Evolutionary conservation across 768 basidiomycete species (phyloP).

Genomic region (Amanita thiersii): DNA sequence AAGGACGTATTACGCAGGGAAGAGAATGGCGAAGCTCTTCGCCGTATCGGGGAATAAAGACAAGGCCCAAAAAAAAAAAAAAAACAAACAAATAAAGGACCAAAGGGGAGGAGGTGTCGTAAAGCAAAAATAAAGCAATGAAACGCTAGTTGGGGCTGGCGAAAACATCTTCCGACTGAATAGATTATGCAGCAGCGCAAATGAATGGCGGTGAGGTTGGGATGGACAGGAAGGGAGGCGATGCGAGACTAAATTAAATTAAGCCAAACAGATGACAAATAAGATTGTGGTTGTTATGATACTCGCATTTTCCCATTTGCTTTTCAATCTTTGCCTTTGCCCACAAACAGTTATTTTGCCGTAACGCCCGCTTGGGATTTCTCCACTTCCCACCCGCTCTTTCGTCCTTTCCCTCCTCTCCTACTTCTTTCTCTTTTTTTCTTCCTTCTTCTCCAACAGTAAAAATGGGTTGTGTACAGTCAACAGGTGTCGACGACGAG

Average conservation of each 20-base stretch:
- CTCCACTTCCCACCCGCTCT: conserved; percentile 8
- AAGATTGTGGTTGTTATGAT: conserved; percentile 9
- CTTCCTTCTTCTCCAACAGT: conserved; percentile 1
- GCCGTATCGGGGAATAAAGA: no score
- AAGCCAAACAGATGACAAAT: conserved; percentile 6
- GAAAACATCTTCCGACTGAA: neutral
- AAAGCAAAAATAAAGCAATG: no score
- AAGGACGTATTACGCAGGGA: no score
- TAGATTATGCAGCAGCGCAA: neutral
- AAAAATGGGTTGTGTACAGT: conserved; percentile 70
- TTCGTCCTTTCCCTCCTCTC: conserved; percentile 6
- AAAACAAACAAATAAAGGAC: no score
- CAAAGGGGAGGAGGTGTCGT: no score
- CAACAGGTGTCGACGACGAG: conserved; percentile 64
- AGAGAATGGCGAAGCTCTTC: no score
- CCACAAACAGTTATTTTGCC: neutral
- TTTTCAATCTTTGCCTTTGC: conserved; percentile 5
- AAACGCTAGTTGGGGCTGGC: no score
- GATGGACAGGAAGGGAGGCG: neutral
- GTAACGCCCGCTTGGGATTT: conserved; percentile 7
- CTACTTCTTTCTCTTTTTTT: neutral
- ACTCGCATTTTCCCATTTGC: no score
- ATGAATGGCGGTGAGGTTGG: neutral
- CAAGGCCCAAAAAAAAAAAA: no score
- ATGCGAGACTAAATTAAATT: neutral